Conservation (phyloP, 345 rosid genomes). For the Gossypium arboreum region DNA sequence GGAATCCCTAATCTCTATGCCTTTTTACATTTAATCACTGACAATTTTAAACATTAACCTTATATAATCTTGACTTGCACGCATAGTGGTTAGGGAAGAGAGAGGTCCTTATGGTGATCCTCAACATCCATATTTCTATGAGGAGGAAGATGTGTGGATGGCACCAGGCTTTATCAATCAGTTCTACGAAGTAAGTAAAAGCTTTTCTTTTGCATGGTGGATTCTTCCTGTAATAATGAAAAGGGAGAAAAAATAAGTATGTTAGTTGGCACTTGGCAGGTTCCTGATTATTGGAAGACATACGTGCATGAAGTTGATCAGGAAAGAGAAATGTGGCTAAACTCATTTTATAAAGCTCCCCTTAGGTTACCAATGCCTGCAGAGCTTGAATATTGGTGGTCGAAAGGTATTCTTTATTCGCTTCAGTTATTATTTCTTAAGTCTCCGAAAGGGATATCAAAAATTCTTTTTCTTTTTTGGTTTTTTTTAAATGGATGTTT, state of each 20-base stretch:
- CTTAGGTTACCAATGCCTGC: constrained; percentile 90
- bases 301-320: constrained; percentile 79
- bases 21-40: neutral
- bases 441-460: neutral
- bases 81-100: constrained; percentile 87
- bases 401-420: constrained; percentile 41
- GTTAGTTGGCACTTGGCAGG: constrained; percentile 33
- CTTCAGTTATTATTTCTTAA: neutral
- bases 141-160: constrained; percentile 96
- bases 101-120: constrained; percentile 88
- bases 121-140: constrained; percentile 85
- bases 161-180: constrained; percentile 94
- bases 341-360: constrained; percentile 88
- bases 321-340: constrained; percentile 92
- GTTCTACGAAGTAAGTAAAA: constrained; percentile 61
- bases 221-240: constrained; percentile 7
- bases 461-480: neutral
- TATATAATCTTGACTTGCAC: neutral
- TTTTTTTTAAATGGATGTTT: neutral
- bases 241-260: constrained; percentile 13
- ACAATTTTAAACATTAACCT: neutral
- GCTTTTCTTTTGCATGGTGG: constrained; percentile 10
- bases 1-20: neutral
- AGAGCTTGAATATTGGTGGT: constrained; percentile 93
- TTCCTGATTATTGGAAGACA: constrained; percentile 89